Conservation (phyloP, 805 yeast genomes). For the Metschnikowia colocasiae region DNA sequence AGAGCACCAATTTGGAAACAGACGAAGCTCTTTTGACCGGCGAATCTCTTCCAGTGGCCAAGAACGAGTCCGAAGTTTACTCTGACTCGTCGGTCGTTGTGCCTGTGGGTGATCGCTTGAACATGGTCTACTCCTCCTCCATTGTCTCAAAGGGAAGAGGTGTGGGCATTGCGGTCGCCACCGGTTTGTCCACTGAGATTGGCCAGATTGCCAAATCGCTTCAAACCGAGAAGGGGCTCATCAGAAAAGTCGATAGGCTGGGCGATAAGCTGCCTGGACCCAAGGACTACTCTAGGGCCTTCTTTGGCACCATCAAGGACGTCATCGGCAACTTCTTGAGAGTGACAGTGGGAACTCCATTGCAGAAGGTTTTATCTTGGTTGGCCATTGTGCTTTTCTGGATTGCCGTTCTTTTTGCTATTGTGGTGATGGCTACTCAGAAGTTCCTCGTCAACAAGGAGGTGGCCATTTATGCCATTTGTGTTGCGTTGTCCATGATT, state of each 20-base stretch:
- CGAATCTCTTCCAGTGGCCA: constrained; percentile 62
- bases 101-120: constrained; percentile 71
- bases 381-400: constrained; percentile 68
- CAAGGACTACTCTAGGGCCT: constrained; percentile 46
- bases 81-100: constrained; percentile 26
- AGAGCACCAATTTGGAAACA: constrained; percentile 61
- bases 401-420: constrained; percentile 81
- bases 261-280: constrained; percentile 41
- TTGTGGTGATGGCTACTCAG: constrained; percentile 84
- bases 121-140: constrained; percentile 68
- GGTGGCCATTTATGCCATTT: constrained; percentile 85
- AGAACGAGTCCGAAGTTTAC: constrained; percentile 44
- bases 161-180: constrained; percentile 59
- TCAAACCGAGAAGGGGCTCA: constrained; percentile 31
- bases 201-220: constrained; percentile 58
- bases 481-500: constrained; percentile 78
- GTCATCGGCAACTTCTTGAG: constrained; percentile 70
- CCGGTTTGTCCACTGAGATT: constrained; percentile 71
- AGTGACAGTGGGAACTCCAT: constrained; percentile 74
- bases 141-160: constrained; percentile 74
- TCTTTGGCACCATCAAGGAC: constrained; percentile 47
- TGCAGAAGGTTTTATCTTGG: constrained; percentile 70
- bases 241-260: constrained; percentile 38
- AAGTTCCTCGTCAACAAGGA: constrained; percentile 68
- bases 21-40: constrained; percentile 68